Evolutionary conservation across 495 filamentous ascomycete genomes (phyloP).

Genomic region (Penicillium desertorum): DNA sequence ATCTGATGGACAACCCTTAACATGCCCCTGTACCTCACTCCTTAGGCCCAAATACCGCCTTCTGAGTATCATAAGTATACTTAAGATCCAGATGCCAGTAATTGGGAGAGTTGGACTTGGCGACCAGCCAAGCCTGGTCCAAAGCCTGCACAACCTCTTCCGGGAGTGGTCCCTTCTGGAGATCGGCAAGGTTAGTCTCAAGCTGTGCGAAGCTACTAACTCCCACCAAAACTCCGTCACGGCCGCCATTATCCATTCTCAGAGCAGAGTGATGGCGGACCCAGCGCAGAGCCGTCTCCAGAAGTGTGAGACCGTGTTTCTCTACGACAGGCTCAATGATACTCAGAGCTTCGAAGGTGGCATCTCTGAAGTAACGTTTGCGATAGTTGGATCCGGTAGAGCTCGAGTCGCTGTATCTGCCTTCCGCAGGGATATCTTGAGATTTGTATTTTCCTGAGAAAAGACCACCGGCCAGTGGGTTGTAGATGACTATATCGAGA

Average conservation of each 20-base stretch:
- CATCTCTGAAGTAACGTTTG: conserved; percentile 75
- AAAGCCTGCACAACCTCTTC: conserved; percentile 77
- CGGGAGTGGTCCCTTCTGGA: conserved; percentile 86
- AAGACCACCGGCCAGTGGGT: conserved; percentile 78
- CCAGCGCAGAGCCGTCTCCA: conserved; percentile 87
- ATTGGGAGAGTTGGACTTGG: conserved; percentile 63
- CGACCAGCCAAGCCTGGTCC: conserved; percentile 68
- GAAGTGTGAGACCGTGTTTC: conserved; percentile 72
- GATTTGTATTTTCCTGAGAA: conserved; percentile 83
- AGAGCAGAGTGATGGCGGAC: conserved; percentile 75
- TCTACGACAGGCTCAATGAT: conserved; percentile 70
- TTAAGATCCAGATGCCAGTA: conserved; percentile 79
- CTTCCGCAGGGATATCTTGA: conserved; percentile 61
- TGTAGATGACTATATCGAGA: conserved; percentile 84
- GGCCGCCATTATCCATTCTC: conserved; percentile 67
- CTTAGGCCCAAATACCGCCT: conserved; percentile 59
- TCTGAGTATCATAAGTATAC: conserved; percentile 71
- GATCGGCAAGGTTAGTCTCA: conserved; percentile 67
- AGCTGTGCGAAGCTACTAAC: conserved; percentile 74
- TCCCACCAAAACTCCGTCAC: conserved; percentile 80
- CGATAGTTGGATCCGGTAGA: conserved; percentile 65
- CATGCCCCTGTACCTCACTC: background rate
- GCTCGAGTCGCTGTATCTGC: conserved; percentile 65
- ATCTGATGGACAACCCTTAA: background rate
- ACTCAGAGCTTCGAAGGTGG: conserved; percentile 72